These are phyloP conservation scores for Saturnispora besseyi DNA, from an alignment of 805 yeast genomes.

Conservation along the genomic window DNA sequence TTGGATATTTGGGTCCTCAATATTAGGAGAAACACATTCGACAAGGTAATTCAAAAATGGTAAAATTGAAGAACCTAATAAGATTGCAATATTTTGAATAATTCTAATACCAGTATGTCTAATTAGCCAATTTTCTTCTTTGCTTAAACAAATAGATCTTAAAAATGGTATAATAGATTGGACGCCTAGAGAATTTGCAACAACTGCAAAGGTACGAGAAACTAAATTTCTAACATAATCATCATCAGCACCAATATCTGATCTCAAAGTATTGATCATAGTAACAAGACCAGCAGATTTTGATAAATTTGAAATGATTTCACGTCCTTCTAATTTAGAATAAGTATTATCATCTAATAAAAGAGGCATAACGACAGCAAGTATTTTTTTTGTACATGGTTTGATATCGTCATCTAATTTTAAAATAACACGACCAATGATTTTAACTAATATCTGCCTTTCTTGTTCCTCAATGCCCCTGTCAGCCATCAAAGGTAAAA, in stretches of 20 bases:
- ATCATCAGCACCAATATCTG: slow-evolving; percentile 75
- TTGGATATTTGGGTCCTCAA: slow-evolving; percentile 59
- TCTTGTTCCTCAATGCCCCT: slow-evolving; percentile 70
- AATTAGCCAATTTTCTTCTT: slow-evolving; percentile 63
- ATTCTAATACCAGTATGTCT: slow-evolving; percentile 75
- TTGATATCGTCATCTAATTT: slow-evolving; percentile 54
- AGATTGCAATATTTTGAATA: slow-evolving; percentile 64
- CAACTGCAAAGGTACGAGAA: slow-evolving; percentile 74
- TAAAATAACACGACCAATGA: slow-evolving; percentile 59
- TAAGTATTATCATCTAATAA: slow-evolving; percentile 69
- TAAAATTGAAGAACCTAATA: slow-evolving; percentile 62
- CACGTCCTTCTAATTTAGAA: slow-evolving; percentile 72
- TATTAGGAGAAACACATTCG: slow-evolving; percentile 45
- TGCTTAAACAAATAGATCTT: slow-evolving; percentile 67
- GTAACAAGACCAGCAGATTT: slow-evolving; percentile 76
- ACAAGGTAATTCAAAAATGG: slow-evolving; percentile 66
- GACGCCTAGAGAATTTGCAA: slow-evolving; percentile 71
- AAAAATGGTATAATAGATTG: slow-evolving; percentile 68
- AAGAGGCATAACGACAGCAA: slow-evolving; percentile 70
- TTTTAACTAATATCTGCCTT: slow-evolving; percentile 71
- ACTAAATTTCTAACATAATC: slow-evolving; percentile 72
- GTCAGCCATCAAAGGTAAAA: slow-evolving; percentile 72
- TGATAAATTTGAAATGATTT: slow-evolving; percentile 63
- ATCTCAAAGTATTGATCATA: slow-evolving; percentile 69
- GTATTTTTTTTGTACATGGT: slow-evolving; percentile 65